Evolutionary conservation across 2,329 filamentous ascomycete species (phyloP), one percentile per base, ranked within the genome.

Genomic region (Nigrograna mackinnonii): DNA sequence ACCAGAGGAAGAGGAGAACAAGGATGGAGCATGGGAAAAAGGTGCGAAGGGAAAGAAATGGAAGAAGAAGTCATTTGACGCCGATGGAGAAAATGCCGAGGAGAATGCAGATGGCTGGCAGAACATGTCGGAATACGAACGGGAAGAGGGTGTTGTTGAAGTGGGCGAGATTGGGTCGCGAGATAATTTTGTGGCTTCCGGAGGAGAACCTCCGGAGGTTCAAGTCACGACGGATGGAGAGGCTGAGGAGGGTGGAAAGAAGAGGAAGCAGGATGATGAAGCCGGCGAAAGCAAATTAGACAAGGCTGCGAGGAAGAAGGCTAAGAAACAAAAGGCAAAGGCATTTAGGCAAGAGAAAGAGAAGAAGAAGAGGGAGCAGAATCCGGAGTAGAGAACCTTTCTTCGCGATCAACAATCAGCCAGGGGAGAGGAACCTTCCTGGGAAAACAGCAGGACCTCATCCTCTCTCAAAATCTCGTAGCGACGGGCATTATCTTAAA

Each of bases 271-370:
- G n/a, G 24, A 5, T 19, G 40, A 37, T 4, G 35, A 7, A 9
- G 33, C 32, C 3, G 37, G 19, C 7, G 65, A 79, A 75, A 58
- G 71, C 69, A 26, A 26, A 20, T 13, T 30, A 39, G 76, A 82
- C 43, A 86, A 81, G 68, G 73, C 74, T 2, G 82, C 84, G 58
- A 87, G 87, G 66, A 76, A 82, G 53, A 79, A 80, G 50, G 61
- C 66, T 18, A 69, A 68, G 62, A 59, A 57, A 50, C 66, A 36
- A 22, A 28, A 30, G 33, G n/a, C 71, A 51, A 63, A 71, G 24
- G 55, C 64, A 21, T 47, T 62, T 35, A 64, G 64, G 57, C 54
- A 50, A 28, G 58, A 71, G 31, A 65, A 60, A 24, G 61, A 62
- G 39, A 55, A 64, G 44, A 53, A 61, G 54, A 60, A 50, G 47